A percentile compares a stretch with the other conserved stretches of the same genome.
Evolutionary conservation across 139 green algal species (phyloP).

Genomic region (Coelastrella sp.): DNA sequence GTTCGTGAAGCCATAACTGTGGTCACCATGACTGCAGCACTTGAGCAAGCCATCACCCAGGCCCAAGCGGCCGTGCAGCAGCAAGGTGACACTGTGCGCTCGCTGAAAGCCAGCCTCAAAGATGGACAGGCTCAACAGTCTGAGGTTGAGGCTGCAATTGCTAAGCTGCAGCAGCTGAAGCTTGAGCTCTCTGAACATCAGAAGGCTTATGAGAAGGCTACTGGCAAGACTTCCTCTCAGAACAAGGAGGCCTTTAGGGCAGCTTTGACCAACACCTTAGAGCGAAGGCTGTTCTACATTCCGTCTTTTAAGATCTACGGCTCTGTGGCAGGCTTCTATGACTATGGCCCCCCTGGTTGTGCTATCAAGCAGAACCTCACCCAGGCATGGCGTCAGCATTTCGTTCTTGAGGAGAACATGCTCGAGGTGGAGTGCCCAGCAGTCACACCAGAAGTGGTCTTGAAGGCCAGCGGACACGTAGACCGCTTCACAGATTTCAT

Average conservation of each 20-base stretch:
- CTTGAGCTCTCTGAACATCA: constrained; percentile 67
- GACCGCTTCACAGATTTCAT: constrained; percentile 98
- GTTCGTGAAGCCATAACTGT: not conserved
- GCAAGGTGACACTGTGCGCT: constrained; percentile 91
- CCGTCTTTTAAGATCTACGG: constrained; percentile 99
- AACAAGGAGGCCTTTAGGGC: constrained; percentile 88
- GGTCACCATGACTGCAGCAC: constrained; percentile 10
- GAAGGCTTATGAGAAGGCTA: constrained; percentile 63
- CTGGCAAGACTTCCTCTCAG: constrained; percentile 69
- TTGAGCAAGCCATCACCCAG: constrained; percentile 58
- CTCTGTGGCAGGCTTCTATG: constrained; percentile 95
- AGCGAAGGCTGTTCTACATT: constrained; percentile 96
- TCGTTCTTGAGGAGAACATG: constrained; percentile 98
- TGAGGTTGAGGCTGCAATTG: constrained; percentile 88
- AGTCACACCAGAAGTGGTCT: constrained; percentile 90
- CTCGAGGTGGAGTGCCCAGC: constrained; percentile 98
- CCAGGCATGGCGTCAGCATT: constrained; percentile 93
- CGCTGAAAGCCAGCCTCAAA: constrained; percentile 90
- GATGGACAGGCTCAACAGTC: constrained; percentile 82
- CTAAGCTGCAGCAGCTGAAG: constrained; percentile 91
- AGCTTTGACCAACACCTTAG: constrained; percentile 83
- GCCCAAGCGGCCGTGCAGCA: constrained; percentile 80
- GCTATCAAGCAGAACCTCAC: constrained; percentile 97
- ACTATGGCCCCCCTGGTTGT: constrained; percentile 98
- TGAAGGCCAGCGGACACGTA: constrained; percentile 94